Percentiles rank a stretch among this genome's conserved stretches.
Conservation (phyloP, 768 basidiomycete species). For the Pisolithus sp. region DNA sequence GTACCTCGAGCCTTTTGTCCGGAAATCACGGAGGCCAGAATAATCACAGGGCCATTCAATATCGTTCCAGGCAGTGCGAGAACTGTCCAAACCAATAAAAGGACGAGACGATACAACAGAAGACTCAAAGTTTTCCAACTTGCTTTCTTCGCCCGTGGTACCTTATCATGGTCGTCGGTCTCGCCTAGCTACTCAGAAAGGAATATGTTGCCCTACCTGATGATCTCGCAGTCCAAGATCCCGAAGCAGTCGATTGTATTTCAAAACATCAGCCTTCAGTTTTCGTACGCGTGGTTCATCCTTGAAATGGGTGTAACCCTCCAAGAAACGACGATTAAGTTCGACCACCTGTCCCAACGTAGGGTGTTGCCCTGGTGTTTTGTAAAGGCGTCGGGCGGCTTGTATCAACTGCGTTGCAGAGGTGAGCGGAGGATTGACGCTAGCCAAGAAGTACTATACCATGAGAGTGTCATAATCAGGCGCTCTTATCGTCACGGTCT, state of each 20-base stretch:
- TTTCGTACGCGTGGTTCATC: constrained; percentile 85
- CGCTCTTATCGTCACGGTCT: constrained; percentile 92
- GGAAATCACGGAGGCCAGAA: constrained; percentile 84
- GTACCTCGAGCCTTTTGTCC: constrained; percentile 82
- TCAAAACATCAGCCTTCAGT: constrained; percentile 71
- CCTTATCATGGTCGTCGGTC: constrained; percentile 35
- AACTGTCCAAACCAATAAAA: constrained; percentile 75
- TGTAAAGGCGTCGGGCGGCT: constrained; percentile 89
- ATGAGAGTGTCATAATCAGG: constrained; percentile 98
- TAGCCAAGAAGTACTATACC: constrained; percentile 43
- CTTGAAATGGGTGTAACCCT: constrained; percentile 89
- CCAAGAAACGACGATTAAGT: constrained; percentile 85
- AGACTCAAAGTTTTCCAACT: constrained; percentile 83
- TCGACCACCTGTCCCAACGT: constrained; percentile 95
- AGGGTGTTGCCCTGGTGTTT: constrained; percentile 88
- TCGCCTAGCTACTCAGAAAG: constrained; percentile 1
- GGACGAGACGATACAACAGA: constrained; percentile 71
- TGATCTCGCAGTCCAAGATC: constrained; percentile 93
- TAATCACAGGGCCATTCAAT: constrained; percentile 89
- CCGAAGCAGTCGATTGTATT: constrained; percentile 82
- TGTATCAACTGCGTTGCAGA: constrained; percentile 71
- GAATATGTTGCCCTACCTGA: constrained; percentile 47
- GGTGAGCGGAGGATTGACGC: constrained; percentile 2
- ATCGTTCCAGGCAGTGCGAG: constrained; percentile 88
- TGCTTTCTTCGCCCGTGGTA: constrained; percentile 81